A percentile compares a stretch with the other conserved stretches of the same genome.
Evolutionary conservation across 805 yeast genomes (phyloP).

Genomic region (Ogataea trehaloabstinens): DNA sequence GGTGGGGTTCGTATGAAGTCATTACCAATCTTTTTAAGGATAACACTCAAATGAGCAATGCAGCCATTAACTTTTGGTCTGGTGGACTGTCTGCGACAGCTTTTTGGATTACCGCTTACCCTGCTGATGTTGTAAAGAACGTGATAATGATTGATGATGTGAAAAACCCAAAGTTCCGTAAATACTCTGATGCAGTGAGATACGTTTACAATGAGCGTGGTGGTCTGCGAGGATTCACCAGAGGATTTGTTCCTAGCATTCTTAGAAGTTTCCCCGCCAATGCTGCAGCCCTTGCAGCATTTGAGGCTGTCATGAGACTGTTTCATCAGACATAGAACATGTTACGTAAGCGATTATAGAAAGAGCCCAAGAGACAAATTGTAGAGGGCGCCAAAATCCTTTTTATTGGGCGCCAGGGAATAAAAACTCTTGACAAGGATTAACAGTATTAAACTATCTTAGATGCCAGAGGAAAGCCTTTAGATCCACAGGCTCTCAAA

Average conservation of each 20-base stretch:
- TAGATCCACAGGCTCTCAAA: no score
- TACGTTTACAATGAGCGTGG: slow-evolving; percentile 66
- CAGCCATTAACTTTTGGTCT: slow-evolving; percentile 84
- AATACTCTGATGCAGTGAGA: slow-evolving; percentile 69
- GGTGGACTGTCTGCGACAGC: slow-evolving; percentile 87
- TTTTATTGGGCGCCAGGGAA: no score
- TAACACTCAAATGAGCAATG: slow-evolving; percentile 62
- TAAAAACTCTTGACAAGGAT: no score
- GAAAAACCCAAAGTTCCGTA: slow-evolving; percentile 63
- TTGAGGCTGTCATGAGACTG: slow-evolving; percentile 75
- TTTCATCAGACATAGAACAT: slow-evolving; percentile 10
- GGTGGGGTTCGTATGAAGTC: slow-evolving; percentile 93
- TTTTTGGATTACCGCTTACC: slow-evolving; percentile 88
- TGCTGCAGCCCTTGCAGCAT: slow-evolving; percentile 89
- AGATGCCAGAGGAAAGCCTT: no score
- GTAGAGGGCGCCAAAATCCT: no score
- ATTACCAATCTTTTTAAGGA: slow-evolving; percentile 66
- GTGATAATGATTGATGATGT: slow-evolving; percentile 79
- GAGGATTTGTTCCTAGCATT: slow-evolving; percentile 79
- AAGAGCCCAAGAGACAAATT: not conserved
- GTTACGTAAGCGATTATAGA: not conserved
- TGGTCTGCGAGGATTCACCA: slow-evolving; percentile 62
- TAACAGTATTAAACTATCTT: no score
- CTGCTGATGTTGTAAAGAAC: slow-evolving; percentile 85
- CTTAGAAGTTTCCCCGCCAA: slow-evolving; percentile 88